A percentile compares a stretch with the other conserved stretches of the same genome.
Conservation (phyloP, 2,329 filamentous ascomycete genomes). For the Penicillium fuscoglaucum region DNA sequence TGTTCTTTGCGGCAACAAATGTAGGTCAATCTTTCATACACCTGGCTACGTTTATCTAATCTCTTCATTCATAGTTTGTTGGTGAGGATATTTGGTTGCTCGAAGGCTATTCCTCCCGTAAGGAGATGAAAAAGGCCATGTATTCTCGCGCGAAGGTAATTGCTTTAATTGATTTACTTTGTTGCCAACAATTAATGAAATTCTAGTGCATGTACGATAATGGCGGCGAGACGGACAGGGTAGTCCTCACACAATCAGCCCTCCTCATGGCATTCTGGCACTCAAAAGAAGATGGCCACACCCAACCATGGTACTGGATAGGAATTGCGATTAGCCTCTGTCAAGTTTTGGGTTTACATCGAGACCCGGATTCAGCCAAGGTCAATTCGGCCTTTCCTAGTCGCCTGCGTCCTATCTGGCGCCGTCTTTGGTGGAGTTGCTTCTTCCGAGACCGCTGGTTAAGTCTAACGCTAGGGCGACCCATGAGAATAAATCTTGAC, state of each 20-base stretch:
- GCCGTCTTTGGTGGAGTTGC: slow-evolving; percentile 46
- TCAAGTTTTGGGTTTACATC: slow-evolving; percentile 49
- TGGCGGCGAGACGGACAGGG: slow-evolving; percentile 8
- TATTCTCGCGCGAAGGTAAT: slow-evolving; percentile 41
- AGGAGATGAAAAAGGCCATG: slow-evolving; percentile 40
- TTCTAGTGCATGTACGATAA: slow-evolving; percentile 4
- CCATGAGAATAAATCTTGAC: slow-evolving; percentile 41
- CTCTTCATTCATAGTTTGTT: slow-evolving; percentile 14
- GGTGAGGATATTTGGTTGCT: not conserved
- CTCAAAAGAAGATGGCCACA: slow-evolving; percentile 43
- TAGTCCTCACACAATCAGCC: slow-evolving; percentile 45
- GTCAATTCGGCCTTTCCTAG: slow-evolving; percentile 9
- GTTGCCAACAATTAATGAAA: not conserved
- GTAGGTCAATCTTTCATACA: slow-evolving; percentile 17
- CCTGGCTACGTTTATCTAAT: not conserved
- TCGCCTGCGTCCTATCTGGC: slow-evolving; percentile 33
- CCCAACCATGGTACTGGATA: slow-evolving; percentile 50
- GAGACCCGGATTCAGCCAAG: slow-evolving; percentile 10
- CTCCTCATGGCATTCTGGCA: slow-evolving; percentile 48
- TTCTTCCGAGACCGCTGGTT: slow-evolving; percentile 46
- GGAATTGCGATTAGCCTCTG: slow-evolving; percentile 47
- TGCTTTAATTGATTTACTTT: not conserved
- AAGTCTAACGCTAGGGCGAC: slow-evolving; percentile 42
- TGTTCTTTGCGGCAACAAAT: slow-evolving; percentile 41
- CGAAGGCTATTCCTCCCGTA: slow-evolving; percentile 37